Base-by-base conservation (phyloP, 2,329 filamentous ascomycete genomes). In the Diaporthe amygdali region DNA sequence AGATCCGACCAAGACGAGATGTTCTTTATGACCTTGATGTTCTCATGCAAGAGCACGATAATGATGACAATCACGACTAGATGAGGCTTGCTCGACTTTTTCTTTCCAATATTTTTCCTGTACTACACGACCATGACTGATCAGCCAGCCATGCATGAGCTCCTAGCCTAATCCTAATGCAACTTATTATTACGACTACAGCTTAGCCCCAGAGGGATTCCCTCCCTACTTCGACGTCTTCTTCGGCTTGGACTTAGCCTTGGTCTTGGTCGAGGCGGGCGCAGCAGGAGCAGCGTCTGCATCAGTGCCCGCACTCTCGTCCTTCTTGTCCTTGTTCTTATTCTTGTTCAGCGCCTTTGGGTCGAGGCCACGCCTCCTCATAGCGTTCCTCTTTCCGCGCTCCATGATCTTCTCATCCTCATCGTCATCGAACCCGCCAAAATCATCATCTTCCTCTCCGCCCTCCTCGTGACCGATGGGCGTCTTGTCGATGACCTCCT, bases 401-500 rank as follows among this genome's bases (percentile, higher is more conserved):
- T 92, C 88, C 52, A 95, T 94, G 78, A 92, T 91, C 76, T 90
- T 87, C 76, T 87, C 81, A 78, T 96, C 94, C 78, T 91, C 92
- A 0, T 92, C 90, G 0, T 94, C 92, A 72, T 95, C 90, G 79
- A 93, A 96, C 1, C 88, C 92, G 64, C 90, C 92, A 79, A 95
- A 95, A 61, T 84, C 84, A 72, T 89, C 88, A 22, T 81, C 79
- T 5, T 78, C 77, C 30, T 86, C 81, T 55, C 87, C 81, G 15
- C 84, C 83, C 7, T 82, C 79, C 55, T 86, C 81, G 59, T 79
- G 80, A 15, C 84, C 79, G 70, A 94, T 91, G 15, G 93, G 93
- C 2, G 91, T 90, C 84, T 90, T 93, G 81, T 96, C 93, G 22
- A 92, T 80, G 69, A 89, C 81, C 55, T 87, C 85, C 59, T 84